Evolutionary conservation across 163 green algal genomes (phyloP).

Genomic region (Chloromonas sp.): DNA sequence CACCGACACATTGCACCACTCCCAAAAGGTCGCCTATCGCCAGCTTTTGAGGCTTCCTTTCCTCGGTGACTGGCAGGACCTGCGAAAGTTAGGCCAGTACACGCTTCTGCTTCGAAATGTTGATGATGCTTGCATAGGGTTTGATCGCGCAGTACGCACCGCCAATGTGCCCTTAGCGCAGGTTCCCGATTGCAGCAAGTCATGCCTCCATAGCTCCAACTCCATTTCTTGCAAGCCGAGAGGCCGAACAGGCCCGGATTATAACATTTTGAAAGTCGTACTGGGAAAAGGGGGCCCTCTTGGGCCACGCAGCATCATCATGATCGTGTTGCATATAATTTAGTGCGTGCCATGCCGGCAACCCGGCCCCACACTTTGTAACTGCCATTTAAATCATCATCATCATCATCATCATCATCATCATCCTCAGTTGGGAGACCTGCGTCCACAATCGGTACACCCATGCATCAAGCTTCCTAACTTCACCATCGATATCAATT

Average conservation of each 20-base stretch:
- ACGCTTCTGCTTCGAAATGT: neutral
- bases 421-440: neutral
- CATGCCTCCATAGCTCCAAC: neutral
- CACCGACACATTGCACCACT: slow-evolving; percentile 54
- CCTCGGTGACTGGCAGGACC: slow-evolving; percentile 47
- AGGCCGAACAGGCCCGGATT: neutral
- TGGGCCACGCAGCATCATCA: no score
- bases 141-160: neutral
- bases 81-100: slow-evolving; percentile 11
- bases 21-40: slow-evolving; percentile 55
- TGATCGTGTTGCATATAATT: no score
- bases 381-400: neutral
- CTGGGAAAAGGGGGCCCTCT: no score
- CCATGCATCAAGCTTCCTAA: no score
- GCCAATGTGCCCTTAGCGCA: neutral
- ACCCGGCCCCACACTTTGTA: neutral
- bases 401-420: neutral
- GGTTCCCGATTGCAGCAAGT: neutral
- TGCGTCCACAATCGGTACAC: no score
- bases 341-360: neutral
- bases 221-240: neutral
- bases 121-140: neutral
- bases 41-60: slow-evolving; percentile 69
- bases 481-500: no score
- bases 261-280: neutral